Evolutionary conservation across 495 filamentous ascomycete genomes (phyloP), one percentile per base, ranked within the genome.

Genomic region (Penicillium turbatum): DNA sequence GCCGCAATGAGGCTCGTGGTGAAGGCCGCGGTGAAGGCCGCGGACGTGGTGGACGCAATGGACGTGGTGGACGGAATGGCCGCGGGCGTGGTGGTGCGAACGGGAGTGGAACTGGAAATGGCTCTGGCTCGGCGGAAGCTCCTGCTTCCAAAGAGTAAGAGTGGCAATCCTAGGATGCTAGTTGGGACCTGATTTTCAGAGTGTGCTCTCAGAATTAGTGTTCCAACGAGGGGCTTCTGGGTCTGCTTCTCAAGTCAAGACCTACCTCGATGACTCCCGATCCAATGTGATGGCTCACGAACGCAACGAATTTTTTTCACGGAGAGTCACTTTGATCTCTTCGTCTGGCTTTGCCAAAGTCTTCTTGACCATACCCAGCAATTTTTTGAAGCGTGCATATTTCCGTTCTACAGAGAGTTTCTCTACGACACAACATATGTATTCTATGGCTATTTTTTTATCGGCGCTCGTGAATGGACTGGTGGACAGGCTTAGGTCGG

Each of bases 1-100:
- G 76, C 36, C 74, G 76, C 26, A 74, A 76, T 34, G 72, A 80
- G 64, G 69, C 78, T 48, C 68, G 76, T 36, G 76, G 76, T 27
- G 71, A 47, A 15, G 44, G 30, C 12, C 29, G 74, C 32, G 51
- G 60, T 69, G 59, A 72, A 27, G 78, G 76, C 34, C 73, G 77
- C 27, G 15, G 11, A 4, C 44, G 75, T 39, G 54, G 63, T 69
- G 60, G 72, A 30, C 79, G 76, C 36, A 74, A 76, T 30, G 75
- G 78, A 35, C 65, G 71, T 48, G 65, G 66, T 27, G 64, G 68
- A 32, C 64, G 70, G 38, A 56, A 65, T 36, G 59, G 64, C 26
- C 69, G 69, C 53, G 67, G 68, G 10, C 68, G 71, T 45, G 68
- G 67, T 27, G 68, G 69, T 24, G 41, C 62, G 16, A 68, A 66